Base-by-base conservation (phyloP, 2,329 filamentous ascomycete genomes). In the Incumbomyces delicatus region DNA sequence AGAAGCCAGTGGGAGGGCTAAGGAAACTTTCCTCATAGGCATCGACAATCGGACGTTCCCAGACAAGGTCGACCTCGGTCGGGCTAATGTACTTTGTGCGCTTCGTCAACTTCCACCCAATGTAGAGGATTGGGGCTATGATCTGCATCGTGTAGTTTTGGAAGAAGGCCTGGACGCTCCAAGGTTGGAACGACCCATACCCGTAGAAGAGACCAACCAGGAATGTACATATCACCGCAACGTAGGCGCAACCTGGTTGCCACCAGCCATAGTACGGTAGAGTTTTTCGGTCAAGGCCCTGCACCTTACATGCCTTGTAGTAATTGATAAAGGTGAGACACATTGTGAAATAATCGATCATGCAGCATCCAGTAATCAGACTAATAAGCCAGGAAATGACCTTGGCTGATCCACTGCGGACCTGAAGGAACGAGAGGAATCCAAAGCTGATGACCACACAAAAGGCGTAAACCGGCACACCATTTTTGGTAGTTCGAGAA, bases 391-490 rank as follows among this genome's bases (percentile, higher is more conserved):
- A 64, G 40, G 53, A 55, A 61, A 87, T 69, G 1, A 87, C 84
- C 11, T 77, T 76, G 8, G 81, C 75, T 0, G 78, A 74, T 48
- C 71, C 71, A 46, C 74, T 70, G 10, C 75, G 79, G 8, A 88
- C 71, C 61, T 87, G 80, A n/a, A 87, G 67, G 63, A 86, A 89
- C 1, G 80, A 76, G 2, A 90, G 68, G 12, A 85, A 67, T 1
- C 81, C 76, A 54, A 89, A 79, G 2, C 74, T 63, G 41, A 85
- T 72, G 1, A 83, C 79, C 14, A 78, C 63, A 1, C 64, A 48
- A 32, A 88, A 81, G 56, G 80, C 83, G 61, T 80, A 83, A 54
- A 85, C 73, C 0, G 85, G 85, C 0, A 89, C 78, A 33, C 83
- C 82, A 12, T 64, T 67, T 39, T 66, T 71, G 6, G 74, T 81